Conservation (phyloP, 768 basidiomycete genomes). For the Hericium erinaceus region DNA sequence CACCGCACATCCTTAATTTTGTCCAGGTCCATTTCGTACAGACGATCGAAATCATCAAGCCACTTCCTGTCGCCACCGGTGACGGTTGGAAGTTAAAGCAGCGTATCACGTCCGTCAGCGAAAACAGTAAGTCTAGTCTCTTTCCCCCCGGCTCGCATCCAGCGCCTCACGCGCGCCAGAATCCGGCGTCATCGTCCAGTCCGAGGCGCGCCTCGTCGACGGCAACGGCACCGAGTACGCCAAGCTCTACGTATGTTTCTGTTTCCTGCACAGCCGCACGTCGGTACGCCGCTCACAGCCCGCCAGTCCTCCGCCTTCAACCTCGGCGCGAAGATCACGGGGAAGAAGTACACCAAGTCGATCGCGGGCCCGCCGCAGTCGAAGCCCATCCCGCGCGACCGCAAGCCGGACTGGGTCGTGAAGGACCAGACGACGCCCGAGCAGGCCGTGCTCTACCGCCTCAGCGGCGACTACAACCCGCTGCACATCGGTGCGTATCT, state of each 20-base stretch:
- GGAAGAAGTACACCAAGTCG: constrained; percentile 30
- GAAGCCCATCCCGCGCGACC: constrained; percentile 28
- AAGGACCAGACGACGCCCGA: constrained; percentile 30
- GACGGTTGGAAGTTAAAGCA: constrained; percentile 69
- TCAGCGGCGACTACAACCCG: constrained; percentile 45
- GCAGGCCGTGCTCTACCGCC: constrained; percentile 38
- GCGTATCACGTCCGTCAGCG: constrained; percentile 59
- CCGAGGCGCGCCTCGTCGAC: constrained; percentile 55
- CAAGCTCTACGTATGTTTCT: constrained; percentile 29
- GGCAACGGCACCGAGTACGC: constrained; percentile 40
- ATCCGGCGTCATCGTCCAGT: constrained; percentile 64
- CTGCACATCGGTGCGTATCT: constrained; percentile 35
- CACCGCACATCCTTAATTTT: neutral
- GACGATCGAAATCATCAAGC: constrained; percentile 69
- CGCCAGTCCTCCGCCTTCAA: constrained; percentile 31
- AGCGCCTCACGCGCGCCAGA: constrained; percentile 30
- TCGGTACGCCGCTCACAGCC: neutral
- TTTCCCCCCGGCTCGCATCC: neutral
- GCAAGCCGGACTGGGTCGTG: constrained; percentile 32
- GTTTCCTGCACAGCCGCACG: neutral
- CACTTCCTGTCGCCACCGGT: constrained; percentile 68
- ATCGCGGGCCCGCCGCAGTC: constrained; percentile 28
- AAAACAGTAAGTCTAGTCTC: constrained; percentile 62
- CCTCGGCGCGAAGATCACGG: constrained; percentile 31
- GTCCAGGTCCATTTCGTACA: constrained; percentile 69